These are phyloP conservation scores for Corrigiola litoralis DNA, from an alignment of 179 eudicot species.

Conservation along the genomic window DNA sequence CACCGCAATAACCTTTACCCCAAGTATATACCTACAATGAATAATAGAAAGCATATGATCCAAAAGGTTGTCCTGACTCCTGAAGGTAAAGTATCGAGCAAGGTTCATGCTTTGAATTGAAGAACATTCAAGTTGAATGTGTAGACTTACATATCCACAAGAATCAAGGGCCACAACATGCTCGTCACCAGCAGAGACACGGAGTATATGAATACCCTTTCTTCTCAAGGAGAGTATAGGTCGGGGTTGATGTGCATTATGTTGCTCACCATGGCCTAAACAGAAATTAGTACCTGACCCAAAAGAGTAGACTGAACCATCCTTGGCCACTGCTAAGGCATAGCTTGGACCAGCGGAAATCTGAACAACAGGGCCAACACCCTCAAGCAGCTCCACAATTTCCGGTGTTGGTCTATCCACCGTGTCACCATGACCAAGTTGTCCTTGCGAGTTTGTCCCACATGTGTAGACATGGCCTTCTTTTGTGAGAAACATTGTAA, in stretches of 20 bases:
- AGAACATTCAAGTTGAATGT: neutral
- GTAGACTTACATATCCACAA: slow-evolving; percentile 62
- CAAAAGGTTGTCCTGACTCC: neutral
- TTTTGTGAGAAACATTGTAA: slow-evolving; percentile 77
- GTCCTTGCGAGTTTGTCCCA: slow-evolving; percentile 79
- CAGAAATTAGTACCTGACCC: slow-evolving; percentile 89
- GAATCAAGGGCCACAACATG: slow-evolving; percentile 97
- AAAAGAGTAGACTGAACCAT: slow-evolving; percentile 78
- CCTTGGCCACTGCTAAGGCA: slow-evolving; percentile 56
- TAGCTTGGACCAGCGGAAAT: slow-evolving; percentile 89
- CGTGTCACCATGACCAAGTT: slow-evolving; percentile 92
- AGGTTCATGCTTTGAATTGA: neutral
- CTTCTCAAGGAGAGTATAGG: slow-evolving; percentile 62
- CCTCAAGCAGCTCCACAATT: slow-evolving; percentile 50
- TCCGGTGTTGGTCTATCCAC: slow-evolving; percentile 61
- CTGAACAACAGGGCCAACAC: slow-evolving; percentile 58
- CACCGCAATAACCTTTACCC: slow-evolving; percentile 99
- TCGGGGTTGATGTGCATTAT: slow-evolving; percentile 72
- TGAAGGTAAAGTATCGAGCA: neutral
- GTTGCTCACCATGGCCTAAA: slow-evolving; percentile 94
- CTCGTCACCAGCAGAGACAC: slow-evolving; percentile 98
- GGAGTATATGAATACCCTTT: slow-evolving; percentile 69
- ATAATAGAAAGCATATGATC: slow-evolving; percentile 12
- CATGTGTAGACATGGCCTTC: slow-evolving; percentile 82
- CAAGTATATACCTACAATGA: slow-evolving; percentile 79